Percentiles rank a stretch among this genome's conserved stretches.
These are phyloP conservation scores for Echinochloa phyllopogon DNA, from an alignment of 176 grass and related monocot species.

Conservation along the genomic window DNA sequence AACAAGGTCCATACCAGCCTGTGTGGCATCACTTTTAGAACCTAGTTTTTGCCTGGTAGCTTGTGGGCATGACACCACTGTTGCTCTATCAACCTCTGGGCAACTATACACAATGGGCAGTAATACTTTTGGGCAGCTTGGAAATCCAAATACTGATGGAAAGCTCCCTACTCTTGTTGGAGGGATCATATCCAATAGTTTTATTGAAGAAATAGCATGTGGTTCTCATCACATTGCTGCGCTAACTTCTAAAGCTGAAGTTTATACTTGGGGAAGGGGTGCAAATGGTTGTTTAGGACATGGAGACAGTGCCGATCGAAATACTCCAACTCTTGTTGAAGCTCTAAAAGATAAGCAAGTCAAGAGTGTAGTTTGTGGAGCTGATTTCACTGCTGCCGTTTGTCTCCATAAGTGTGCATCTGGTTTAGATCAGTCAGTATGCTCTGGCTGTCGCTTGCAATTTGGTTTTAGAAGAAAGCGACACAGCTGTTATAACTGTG, in stretches of 20 bases:
- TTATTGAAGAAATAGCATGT: slow-evolving; percentile 74
- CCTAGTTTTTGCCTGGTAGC: slow-evolving; percentile 61
- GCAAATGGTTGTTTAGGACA: slow-evolving; percentile 76
- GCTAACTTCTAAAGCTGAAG: slow-evolving; percentile 70
- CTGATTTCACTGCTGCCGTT: slow-evolving; percentile 62
- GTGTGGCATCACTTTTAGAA: slow-evolving; percentile 56
- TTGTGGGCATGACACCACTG: slow-evolving; percentile 73
- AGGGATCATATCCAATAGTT: slow-evolving; percentile 59
- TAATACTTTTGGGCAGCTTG: slow-evolving; percentile 67
- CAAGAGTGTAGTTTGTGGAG: slow-evolving; percentile 68
- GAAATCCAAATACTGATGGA: slow-evolving; percentile 54
- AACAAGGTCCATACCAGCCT: slow-evolving; percentile 57
- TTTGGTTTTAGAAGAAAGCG: slow-evolving; percentile 81
- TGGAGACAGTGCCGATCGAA: slow-evolving; percentile 56
- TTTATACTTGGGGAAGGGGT: slow-evolving; percentile 84
- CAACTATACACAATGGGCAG: slow-evolving; percentile 76
- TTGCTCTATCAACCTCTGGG: slow-evolving; percentile 61
- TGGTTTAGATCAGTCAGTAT: slow-evolving; percentile 67
- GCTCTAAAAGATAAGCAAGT: slow-evolving; percentile 85
- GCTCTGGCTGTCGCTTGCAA: slow-evolving; percentile 63
- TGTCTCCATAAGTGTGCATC: slow-evolving; percentile 66
- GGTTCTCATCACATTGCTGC: slow-evolving; percentile 78
- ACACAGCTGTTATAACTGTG: slow-evolving; percentile 87
- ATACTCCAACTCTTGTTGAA: slow-evolving; percentile 62
- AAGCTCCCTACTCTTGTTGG: slow-evolving; percentile 61